Percentiles rank a stretch among this genome's conserved stretches.
Conservation (phyloP, 2,329 filamentous ascomycete genomes). For the Laburnicola sp. region DNA sequence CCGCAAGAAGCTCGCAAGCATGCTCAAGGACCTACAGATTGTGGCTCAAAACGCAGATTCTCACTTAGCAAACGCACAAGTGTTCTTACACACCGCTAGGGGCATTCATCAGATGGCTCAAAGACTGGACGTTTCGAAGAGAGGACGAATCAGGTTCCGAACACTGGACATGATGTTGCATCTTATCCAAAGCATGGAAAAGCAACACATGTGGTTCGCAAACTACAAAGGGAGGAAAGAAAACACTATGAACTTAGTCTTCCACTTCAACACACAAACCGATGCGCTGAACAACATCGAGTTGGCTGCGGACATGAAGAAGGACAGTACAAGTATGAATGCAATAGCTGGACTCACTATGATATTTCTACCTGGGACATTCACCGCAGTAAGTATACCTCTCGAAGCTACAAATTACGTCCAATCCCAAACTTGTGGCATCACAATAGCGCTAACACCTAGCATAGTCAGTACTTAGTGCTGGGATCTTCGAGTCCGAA, state of each 20-base stretch:
- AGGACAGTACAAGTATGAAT: constrained; percentile 37
- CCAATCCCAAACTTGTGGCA: too few species aligned
- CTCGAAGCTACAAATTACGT: constrained; percentile 4
- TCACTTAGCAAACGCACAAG: constrained; percentile 32
- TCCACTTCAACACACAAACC: constrained; percentile 34
- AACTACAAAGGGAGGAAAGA: constrained; percentile 25
- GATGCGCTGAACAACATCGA: constrained; percentile 36
- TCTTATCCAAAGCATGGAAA: constrained; percentile 31
- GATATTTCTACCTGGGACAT: constrained; percentile 29
- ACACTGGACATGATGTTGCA: constrained; percentile 28
- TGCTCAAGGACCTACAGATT: constrained; percentile 32
- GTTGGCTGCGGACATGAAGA: constrained; percentile 30
- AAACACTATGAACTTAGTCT: constrained; percentile 22
- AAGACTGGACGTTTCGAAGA: constrained; percentile 8
- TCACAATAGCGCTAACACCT: too few species aligned
- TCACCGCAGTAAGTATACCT: constrained; percentile 13
- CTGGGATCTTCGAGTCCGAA: too few species aligned
- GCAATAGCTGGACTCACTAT: constrained; percentile 39
- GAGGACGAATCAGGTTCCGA: constrained; percentile 2
- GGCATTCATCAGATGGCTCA: constrained; percentile 23
- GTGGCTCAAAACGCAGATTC: constrained; percentile 35
- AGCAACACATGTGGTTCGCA: constrained; percentile 28
- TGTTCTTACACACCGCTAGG: constrained; percentile 26
- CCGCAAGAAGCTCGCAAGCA: too few species aligned
- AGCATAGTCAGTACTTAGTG: too few species aligned